phyloP scores from a whole-genome alignment of 106 monocot species.

The Dendrobium huoshanense region DNA sequence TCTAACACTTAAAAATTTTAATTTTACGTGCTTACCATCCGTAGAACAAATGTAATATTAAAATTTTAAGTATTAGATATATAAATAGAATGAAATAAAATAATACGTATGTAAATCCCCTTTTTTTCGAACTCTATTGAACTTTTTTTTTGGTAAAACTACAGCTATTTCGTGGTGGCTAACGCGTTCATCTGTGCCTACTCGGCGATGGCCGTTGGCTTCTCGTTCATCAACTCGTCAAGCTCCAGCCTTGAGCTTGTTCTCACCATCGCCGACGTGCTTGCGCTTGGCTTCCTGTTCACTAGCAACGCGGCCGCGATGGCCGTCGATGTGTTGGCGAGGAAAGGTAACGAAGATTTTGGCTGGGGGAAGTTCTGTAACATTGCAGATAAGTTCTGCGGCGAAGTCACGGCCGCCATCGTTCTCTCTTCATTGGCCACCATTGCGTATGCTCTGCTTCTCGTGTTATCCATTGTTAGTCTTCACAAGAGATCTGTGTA shows the following conservation, averaged over 20 bases:
- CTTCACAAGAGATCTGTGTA: background rate
- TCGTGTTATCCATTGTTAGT: background rate
- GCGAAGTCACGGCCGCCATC: constrained; percentile 2
- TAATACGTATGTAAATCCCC: no score
- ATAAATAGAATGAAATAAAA: no score
- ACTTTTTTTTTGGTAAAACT: background rate
- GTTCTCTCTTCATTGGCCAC: constrained; percentile 9
- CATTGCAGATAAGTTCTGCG: constrained; percentile 5
- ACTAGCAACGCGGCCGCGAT: constrained; percentile 8
- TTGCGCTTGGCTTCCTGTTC: constrained; percentile 10
- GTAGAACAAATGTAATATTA: no score
- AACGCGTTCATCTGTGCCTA: constrained; percentile 4
- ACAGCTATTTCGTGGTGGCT: constrained; percentile 6
- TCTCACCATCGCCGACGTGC: constrained; percentile 6
- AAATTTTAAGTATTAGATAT: no score
- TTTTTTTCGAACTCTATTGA: no score
- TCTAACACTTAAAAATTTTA: no score
- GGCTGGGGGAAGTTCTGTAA: constrained; percentile 16
- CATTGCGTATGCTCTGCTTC: background rate
- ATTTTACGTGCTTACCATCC: no score
- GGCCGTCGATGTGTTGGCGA: background rate
- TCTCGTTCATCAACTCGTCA: background rate
- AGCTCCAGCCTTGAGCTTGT: background rate
- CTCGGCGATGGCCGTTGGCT: constrained; percentile 4
- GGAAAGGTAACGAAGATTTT: constrained; percentile 4